These are phyloP conservation scores for Eucalyptus curtisii DNA, from an alignment of 345 rosid genomes.

Conservation along the genomic window DNA sequence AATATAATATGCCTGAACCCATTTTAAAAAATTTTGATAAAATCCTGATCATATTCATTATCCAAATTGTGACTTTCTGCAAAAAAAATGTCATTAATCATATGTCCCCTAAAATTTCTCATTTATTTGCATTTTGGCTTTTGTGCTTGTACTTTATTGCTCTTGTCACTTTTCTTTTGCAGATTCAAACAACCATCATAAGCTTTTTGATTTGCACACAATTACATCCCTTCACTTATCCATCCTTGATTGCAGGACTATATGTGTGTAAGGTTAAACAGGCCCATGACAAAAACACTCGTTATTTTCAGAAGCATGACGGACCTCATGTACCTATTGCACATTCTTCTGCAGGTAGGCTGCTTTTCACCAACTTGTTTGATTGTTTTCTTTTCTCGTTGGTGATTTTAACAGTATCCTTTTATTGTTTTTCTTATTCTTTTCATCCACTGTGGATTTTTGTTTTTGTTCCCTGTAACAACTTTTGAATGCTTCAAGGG, in stretches of 20 bases:
- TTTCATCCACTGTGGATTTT: neutral
- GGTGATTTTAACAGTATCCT: neutral
- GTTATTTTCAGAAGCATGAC: constrained; percentile 41
- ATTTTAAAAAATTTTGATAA: neutral
- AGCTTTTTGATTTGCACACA: neutral
- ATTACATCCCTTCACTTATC: neutral
- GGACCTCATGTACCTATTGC: constrained; percentile 49
- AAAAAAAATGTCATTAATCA: neutral
- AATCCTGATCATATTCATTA: neutral
- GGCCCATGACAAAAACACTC: constrained; percentile 27
- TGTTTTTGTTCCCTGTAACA: no score
- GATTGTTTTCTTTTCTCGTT: neutral
- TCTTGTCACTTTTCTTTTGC: neutral
- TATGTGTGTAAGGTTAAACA: constrained; percentile 37
- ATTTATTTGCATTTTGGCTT: neutral
- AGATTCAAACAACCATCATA: neutral
- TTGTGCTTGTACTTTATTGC: neutral
- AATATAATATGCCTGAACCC: neutral
- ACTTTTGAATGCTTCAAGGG: neutral
- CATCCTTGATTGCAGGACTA: constrained; percentile 25
- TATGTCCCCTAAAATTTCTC: neutral
- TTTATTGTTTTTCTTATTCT: neutral
- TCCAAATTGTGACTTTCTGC: neutral
- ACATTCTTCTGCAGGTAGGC: constrained; percentile 79
- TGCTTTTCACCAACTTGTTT: neutral